Evolutionary conservation across 371 early-diverging fungal species (phyloP).

Genomic region (Dipsacomyces acuminosporus): DNA sequence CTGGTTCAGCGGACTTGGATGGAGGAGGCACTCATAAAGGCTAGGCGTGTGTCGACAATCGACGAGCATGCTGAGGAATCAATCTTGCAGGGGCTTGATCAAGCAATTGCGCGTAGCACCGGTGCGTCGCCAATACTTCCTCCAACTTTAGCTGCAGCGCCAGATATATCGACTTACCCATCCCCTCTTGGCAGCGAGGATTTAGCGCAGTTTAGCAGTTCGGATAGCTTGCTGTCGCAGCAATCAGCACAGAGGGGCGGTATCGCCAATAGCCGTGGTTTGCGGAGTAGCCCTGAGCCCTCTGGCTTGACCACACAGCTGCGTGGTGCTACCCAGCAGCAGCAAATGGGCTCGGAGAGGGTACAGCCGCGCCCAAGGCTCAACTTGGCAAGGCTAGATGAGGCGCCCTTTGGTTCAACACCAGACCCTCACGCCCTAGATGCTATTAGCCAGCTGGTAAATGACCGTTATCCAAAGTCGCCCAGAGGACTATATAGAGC

Average conservation of each 20-base stretch:
- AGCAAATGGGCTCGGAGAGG: background rate
- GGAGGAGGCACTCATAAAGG: conserved; percentile 48
- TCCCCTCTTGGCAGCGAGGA: conserved; percentile 10
- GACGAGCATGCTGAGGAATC: conserved; percentile 47
- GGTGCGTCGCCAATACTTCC: background rate
- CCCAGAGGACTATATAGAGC: conserved; percentile 42
- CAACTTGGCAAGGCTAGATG: background rate
- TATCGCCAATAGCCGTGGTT: background rate
- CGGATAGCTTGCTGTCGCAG: background rate
- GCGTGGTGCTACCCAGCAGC: background rate
- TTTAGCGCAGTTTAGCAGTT: conserved; percentile 11
- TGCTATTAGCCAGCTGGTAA: background rate
- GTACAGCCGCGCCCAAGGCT: background rate
- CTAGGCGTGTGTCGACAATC: conserved; percentile 46
- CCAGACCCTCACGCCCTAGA: conserved; percentile 1
- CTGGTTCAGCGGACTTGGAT: conserved; percentile 46
- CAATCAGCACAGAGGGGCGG: background rate
- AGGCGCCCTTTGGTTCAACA: background rate
- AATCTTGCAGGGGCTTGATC: conserved; percentile 37
- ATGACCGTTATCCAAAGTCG: conserved; percentile 14
- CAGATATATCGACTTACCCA: conserved; percentile 2
- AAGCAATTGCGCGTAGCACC: background rate
- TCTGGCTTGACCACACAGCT: too few species aligned
- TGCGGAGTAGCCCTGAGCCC: too few species aligned
- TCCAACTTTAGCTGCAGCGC: conserved; percentile 1